Evolutionary conservation across 2,329 filamentous ascomycete genomes (phyloP).

Genomic region (Madurella fahalii): DNA sequence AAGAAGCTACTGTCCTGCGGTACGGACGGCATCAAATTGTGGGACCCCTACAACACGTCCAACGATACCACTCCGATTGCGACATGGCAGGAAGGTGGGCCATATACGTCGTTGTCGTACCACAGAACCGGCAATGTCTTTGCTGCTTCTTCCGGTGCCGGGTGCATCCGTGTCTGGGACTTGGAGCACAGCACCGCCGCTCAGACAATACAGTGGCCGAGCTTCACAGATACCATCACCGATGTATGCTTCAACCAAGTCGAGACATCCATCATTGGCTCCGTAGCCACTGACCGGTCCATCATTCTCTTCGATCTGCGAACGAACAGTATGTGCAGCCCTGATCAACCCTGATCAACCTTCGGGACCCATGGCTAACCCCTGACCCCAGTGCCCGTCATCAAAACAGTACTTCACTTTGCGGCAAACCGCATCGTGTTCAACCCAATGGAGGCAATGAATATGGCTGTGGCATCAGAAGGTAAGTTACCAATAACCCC

Average conservation of each 20-base stretch:
- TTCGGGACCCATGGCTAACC: neutral
- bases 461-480: constrained; percentile 88
- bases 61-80: constrained; percentile 67
- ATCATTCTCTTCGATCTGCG: constrained; percentile 90
- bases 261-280: constrained; percentile 86
- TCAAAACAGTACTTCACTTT: constrained; percentile 76
- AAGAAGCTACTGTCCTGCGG: constrained; percentile 83
- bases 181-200: constrained; percentile 69
- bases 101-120: constrained; percentile 65
- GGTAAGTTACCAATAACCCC: constrained; percentile 1
- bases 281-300: constrained; percentile 78
- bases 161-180: constrained; percentile 85
- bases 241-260: constrained; percentile 87
- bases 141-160: constrained; percentile 70
- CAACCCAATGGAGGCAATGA: constrained; percentile 71
- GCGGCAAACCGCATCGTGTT: constrained; percentile 80
- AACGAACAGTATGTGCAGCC: constrained; percentile 42
- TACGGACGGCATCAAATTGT: constrained; percentile 83
- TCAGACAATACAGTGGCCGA: constrained; percentile 83
- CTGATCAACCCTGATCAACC: no score
- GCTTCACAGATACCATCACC: constrained; percentile 83
- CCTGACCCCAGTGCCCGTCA: constrained; percentile 61
- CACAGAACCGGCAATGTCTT: constrained; percentile 77
- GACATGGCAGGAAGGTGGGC: constrained; percentile 77
- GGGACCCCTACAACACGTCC: constrained; percentile 77